Base-by-base conservation (phyloP, 2,329 filamentous ascomycete genomes). In the Pseudogymnoascus sp. region DNA sequence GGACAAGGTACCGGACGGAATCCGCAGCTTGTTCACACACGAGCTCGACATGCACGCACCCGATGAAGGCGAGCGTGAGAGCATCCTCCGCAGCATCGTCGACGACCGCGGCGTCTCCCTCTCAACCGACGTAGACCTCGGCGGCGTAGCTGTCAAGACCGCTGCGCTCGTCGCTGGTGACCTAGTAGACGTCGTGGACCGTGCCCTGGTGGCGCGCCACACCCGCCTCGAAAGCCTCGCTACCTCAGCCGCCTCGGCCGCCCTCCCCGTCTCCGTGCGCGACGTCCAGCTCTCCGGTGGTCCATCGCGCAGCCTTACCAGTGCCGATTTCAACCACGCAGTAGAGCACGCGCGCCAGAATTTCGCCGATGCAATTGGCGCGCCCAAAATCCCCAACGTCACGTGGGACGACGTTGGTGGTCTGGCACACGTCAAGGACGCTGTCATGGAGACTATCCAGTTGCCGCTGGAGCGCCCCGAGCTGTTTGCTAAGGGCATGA, bases 281-380 rank as follows among this genome's bases (percentile, higher is more conserved):
- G 95, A 99, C 74, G 83, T 99, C n/a, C 85, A 95, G 66, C 81
- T 98, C 7, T 88, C 95, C 1, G 95, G 95, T 31, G 95, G 95
- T 0, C 83, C 90, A 43, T 83, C 88, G 8, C 87, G 87, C 28
- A 90, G 90, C 62, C 81, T 99, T 10, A 93, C 87, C 0, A 90
- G 90, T 69, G 80, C 83, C 1, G 95, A 99, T 75, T 93, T 98
- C 68, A 92, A 96, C 63, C 79, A 88, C n/a, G 95, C 95, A 0
- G 93, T 99, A 3, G 93, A 98, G 65, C 92, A 93, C 5, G 95
- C 95, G 1, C 87, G 95, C 63, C 97, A 97, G 82, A 98, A 97
- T 77, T 99, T 99, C 74, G 93, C 95, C 5, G 95, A 98, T 75
- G 89, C 93, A 0, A 99, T 99, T 68, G 95, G 95, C 23, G 95